Base-by-base conservation (phyloP, 2,329 filamentous ascomycete genomes). In the Sclerotinia subarctica region DNA sequence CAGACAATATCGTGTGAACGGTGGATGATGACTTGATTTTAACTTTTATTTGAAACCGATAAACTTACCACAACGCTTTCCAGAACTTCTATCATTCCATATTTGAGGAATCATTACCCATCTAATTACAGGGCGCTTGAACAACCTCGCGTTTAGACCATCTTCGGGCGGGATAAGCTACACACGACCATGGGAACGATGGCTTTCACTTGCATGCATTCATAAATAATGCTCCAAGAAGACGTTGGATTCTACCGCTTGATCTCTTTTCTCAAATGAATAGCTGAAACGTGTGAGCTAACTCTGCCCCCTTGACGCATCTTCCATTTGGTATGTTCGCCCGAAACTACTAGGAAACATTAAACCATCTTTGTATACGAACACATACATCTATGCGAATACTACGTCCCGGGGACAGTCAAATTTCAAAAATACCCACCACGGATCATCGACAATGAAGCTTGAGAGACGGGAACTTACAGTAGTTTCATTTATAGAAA, bases 251-350 rank as follows among this genome's bases (percentile, higher is more conserved):
- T 29, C 26, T 0, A 46, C 17, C 56, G 24, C 17, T 11, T 59
- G 8, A 46, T 46, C 11, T 29, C 38, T 46, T 46, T 24, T 26
- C 42, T 59, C 56, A 24, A 21, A 46, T 44, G 15, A 26, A 59
- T 21, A 44, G 24, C 56, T 59, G 56, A 59, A 59, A 59, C 56
- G 38, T 29, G 24, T 21, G n/a, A 59, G 38, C 38, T 46, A 29
- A 35, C 56, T 46, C 38, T 46, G 56, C 56, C 56, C 24, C 8
- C 38, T 59, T 46, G 56, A 38, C 56, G 38, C 56, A 59, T 59
- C 56, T 29, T 44, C 8, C 11, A 19, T 44, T 59, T n/a, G 56
- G 56, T 29, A 17, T 11, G 13, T 21, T 44, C 38, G 19, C 24
- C 38, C 56, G 24, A 59, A 29, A 21, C 11, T 52, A 26, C 24